Conservation (phyloP, 2,329 filamentous ascomycete genomes). For the Botrytis hyacinthi region DNA sequence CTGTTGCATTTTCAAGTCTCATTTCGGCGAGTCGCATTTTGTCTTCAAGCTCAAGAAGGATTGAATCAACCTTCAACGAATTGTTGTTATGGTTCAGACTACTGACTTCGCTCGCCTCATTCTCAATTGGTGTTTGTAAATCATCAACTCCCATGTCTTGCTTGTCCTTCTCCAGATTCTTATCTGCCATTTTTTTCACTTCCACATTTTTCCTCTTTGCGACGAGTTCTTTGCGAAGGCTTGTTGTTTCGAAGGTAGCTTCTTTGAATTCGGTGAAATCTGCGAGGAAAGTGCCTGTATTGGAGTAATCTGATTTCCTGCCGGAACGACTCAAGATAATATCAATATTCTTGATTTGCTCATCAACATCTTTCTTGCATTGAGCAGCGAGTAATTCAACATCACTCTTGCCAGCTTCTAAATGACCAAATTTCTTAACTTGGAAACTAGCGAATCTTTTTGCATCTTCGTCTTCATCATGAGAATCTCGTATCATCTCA, state of each 20-base stretch:
- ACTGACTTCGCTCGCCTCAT: not conserved
- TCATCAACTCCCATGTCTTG: constrained; percentile 8
- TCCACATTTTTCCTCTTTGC: constrained; percentile 17
- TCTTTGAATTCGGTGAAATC: constrained; percentile 19
- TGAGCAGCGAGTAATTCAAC: constrained; percentile 18
- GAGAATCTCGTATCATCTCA: constrained; percentile 21
- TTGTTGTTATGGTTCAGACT: not conserved
- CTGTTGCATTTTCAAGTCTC: constrained; percentile 9
- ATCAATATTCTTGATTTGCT: constrained; percentile 19
- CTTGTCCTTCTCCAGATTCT: constrained; percentile 9
- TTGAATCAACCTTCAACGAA: not conserved
- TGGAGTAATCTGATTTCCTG: not conserved
- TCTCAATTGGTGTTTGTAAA: not conserved
- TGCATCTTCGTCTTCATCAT: constrained; percentile 22
- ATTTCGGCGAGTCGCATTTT: constrained; percentile 7
- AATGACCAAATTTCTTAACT: constrained; percentile 22
- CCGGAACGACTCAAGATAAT: constrained; percentile 4
- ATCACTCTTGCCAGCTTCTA: constrained; percentile 20
- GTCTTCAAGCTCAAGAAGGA: not conserved
- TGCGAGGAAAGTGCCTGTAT: constrained; percentile 14
- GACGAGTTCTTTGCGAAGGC: not conserved
- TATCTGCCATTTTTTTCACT: not conserved
- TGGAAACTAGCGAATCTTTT: constrained; percentile 21
- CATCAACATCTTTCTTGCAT: constrained; percentile 22
- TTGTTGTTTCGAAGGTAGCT: not conserved